A percentile compares a stretch with the other conserved stretches of the same genome.
Evolutionary conservation across 2,329 filamentous ascomycete genomes (phyloP).

Genomic region (Trichothecium sympodiale): DNA sequence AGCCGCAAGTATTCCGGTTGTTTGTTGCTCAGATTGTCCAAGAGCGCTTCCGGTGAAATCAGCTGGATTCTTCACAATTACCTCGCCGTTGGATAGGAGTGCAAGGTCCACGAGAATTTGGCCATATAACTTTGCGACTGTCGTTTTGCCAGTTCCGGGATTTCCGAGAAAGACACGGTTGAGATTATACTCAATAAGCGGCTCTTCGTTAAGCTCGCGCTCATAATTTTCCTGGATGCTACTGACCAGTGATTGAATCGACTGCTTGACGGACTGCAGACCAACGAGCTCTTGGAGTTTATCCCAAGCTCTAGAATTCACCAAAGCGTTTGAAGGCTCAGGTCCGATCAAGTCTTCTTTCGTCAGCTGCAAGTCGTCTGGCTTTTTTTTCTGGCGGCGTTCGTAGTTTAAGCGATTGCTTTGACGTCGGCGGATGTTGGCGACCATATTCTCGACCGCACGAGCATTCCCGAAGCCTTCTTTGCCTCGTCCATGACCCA

Average conservation of each 20-base stretch:
- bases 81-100: constrained; percentile 56
- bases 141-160: constrained; percentile 69
- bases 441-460: constrained; percentile 51
- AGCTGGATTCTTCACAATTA: constrained; percentile 60
- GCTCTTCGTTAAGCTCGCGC: constrained; percentile 52
- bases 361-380: constrained; percentile 49
- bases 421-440: constrained; percentile 46
- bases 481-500: constrained; percentile 50
- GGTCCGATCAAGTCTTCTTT: constrained; percentile 64
- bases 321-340: constrained; percentile 44
- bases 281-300: constrained; percentile 49
- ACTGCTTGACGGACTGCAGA: constrained; percentile 49
- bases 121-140: constrained; percentile 63
- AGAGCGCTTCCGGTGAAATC: constrained; percentile 58
- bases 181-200: constrained; percentile 46
- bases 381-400: constrained; percentile 19
- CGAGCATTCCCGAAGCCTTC: constrained; percentile 67
- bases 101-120: constrained; percentile 57
- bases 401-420: constrained; percentile 40
- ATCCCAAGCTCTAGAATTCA: constrained; percentile 42
- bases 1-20: constrained; percentile 57
- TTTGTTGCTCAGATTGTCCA: constrained; percentile 59
- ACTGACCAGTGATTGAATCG: constrained; percentile 47
- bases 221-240: constrained; percentile 52
- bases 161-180: constrained; percentile 62